These are phyloP conservation scores for Wallacemonas sp. DNA, from an alignment of 208 protist species.

Conservation along the genomic window DNA sequence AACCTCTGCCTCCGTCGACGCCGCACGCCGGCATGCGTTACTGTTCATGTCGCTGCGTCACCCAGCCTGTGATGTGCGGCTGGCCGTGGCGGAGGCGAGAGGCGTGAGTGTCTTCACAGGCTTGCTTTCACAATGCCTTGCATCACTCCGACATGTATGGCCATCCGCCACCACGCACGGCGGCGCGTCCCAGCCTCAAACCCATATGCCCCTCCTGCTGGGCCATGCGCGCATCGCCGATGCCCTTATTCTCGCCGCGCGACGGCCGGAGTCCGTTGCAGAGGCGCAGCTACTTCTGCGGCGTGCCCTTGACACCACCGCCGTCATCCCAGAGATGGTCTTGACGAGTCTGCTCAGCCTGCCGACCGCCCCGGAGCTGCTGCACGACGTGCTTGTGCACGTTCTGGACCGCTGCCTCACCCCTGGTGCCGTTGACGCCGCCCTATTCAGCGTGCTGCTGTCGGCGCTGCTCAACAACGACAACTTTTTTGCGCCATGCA, in stretches of 20 bases:
- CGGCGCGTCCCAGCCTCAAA: too few species aligned
- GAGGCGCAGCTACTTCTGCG: not conserved
- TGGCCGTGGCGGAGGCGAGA: not conserved
- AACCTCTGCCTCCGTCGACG: constrained; percentile 6
- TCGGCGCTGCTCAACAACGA: constrained; percentile 71
- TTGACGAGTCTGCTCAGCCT: constrained; percentile 8
- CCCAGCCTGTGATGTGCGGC: constrained; percentile 6
- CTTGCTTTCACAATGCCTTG: not conserved
- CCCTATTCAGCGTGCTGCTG: constrained; percentile 32
- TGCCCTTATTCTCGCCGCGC: not conserved
- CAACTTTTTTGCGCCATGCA: constrained; percentile 53
- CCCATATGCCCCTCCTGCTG: too few species aligned
- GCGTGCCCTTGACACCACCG: not conserved
- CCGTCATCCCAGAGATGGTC: constrained; percentile 4
- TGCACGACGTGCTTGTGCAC: constrained; percentile 27
- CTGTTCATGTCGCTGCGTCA: constrained; percentile 4
- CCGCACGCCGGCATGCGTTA: constrained; percentile 3
- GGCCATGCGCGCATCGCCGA: too few species aligned
- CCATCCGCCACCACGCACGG: too few species aligned
- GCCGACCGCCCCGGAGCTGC: not conserved
- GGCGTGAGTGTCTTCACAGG: not conserved
- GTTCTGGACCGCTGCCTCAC: constrained; percentile 22
- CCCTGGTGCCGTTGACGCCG: constrained; percentile 15
- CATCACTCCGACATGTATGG: not conserved
- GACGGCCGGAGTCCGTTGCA: not conserved